These are phyloP conservation scores for Penicillium paneum DNA, from an alignment of 2,329 filamentous ascomycete species.

Conservation along the genomic window DNA sequence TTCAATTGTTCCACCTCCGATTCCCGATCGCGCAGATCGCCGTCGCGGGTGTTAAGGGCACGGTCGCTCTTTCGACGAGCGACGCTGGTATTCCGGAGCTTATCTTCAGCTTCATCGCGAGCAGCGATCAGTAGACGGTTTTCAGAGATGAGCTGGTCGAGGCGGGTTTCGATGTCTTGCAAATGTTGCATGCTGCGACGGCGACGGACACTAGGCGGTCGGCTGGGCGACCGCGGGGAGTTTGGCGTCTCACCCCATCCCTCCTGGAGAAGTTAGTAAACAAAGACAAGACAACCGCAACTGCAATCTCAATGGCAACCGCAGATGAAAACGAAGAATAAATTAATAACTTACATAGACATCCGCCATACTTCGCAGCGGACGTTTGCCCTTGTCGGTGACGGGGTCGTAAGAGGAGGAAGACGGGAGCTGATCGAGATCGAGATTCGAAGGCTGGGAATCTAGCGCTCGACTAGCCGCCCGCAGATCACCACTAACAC, in stretches of 20 bases:
- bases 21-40: conserved; percentile 75
- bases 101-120: conserved; percentile 65
- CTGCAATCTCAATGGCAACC: conserved; percentile 5
- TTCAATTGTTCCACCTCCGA: conserved; percentile 80
- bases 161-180: conserved; percentile 75
- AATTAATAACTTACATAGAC: conserved; percentile 72
- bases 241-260: conserved; percentile 82
- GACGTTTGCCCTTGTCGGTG: conserved; percentile 82
- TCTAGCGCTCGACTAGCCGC: conserved; percentile 56
- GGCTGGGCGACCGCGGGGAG: conserved; percentile 86
- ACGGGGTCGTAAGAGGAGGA: conserved; percentile 67
- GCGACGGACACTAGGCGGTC: conserved; percentile 92
- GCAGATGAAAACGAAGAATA: conserved; percentile 13
- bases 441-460: conserved; percentile 34
- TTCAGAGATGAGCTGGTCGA: conserved; percentile 82
- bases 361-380: conserved; percentile 82
- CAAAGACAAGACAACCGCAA: conserved; percentile 21
- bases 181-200: conserved; percentile 97
- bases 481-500: conserved; percentile 73
- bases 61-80: conserved; percentile 55
- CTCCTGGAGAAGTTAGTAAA: conserved; percentile 60
- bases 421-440: conserved; percentile 41
- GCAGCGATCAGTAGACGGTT: conserved; percentile 76
- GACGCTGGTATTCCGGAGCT: conserved; percentile 54
- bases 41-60: conserved; percentile 62